phyloP scores from a whole-genome alignment of 2,329 filamentous ascomycete species.

The Talaromyces sp. region DNA sequence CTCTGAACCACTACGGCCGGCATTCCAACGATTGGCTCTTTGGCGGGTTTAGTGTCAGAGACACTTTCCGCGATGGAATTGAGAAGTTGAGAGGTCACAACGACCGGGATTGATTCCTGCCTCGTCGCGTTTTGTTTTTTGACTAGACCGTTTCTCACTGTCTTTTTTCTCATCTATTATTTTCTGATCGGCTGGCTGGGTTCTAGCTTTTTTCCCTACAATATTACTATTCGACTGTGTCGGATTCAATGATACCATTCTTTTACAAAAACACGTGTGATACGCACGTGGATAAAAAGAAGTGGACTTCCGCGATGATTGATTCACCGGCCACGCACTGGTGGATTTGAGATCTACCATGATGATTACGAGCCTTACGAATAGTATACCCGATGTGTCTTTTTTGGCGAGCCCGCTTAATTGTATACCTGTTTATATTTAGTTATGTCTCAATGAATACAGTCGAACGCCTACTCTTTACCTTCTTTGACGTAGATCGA shows the following conservation, averaged over 20 bases:
- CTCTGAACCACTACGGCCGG: conserved; percentile 41
- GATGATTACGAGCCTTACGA: neutral
- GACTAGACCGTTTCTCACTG: neutral
- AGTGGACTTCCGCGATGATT: neutral
- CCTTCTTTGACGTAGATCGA: neutral
- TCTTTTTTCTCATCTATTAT: neutral
- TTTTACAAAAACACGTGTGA: neutral
- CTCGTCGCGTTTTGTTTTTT: neutral
- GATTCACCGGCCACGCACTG: neutral
- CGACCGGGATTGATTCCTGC: conserved; percentile 22
- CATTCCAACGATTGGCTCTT: conserved; percentile 51
- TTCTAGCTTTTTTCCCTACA: neutral
- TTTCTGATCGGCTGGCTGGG: neutral
- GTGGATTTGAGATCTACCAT: neutral
- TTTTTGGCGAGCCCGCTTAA: neutral
- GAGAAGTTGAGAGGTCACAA: conserved; percentile 26
- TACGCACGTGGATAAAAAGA: neutral
- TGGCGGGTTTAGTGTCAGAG: conserved; percentile 42
- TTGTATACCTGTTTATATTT: neutral
- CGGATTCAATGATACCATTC: neutral
- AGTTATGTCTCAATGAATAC: neutral
- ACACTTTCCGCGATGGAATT: conserved; percentile 39
- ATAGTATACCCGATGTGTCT: neutral
- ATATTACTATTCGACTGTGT: neutral
- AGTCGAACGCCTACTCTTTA: neutral